Base-by-base conservation (phyloP, 768 basidiomycete genomes). In the Amanita pseudoporphyria region DNA sequence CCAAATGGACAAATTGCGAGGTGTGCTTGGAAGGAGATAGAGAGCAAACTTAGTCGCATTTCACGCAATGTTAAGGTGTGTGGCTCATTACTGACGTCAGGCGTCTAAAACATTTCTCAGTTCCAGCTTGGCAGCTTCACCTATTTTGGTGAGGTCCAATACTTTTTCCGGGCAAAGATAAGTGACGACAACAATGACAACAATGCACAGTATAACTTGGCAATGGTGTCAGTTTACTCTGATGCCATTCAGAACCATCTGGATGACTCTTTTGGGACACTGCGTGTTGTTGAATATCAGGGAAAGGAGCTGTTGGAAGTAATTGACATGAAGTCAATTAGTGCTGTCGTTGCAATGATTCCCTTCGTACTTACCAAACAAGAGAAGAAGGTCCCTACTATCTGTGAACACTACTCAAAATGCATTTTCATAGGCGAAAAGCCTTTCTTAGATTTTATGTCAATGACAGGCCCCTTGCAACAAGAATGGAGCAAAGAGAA, bases 1-100 rank as follows among this genome's bases (percentile, higher is more conserved):
- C 65, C 67, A 16, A 71, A 67, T 59, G 66, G 66, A 0, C 70
- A 71, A 52, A 57, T 67, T 49, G 66, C 60, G 9, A 56, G 62
- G 2, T 67, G 64, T 14, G 26, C 52, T 0, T 70, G 59, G 61
- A 64, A 60, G 36, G 70, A 71, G 45, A 38, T 36, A 5, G 32
- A 35, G 37, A 35, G 22, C 19, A 16, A n/a, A 36, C 33, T 38
- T 6, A 47, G n/a, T 12, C 45, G 45, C 37, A 35, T 18, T 35
- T 36, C 45, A 3, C 45, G 45, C 21, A 38, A 47, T 36, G 45
- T 47, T 9, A 45, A 45, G 44, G 44, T 45, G 33, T 36, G 32
- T 36, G 16, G 22, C n/a, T n/a, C n/a, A 22, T 5, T 28, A 21
- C 16, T n/a, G n/a, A n/a, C n/a, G n/a, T n/a, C n/a, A n/a, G n/a